These are phyloP conservation scores for Batkoa obscura DNA, from an alignment of 371 early-diverging fungal species.

Conservation along the genomic window DNA sequence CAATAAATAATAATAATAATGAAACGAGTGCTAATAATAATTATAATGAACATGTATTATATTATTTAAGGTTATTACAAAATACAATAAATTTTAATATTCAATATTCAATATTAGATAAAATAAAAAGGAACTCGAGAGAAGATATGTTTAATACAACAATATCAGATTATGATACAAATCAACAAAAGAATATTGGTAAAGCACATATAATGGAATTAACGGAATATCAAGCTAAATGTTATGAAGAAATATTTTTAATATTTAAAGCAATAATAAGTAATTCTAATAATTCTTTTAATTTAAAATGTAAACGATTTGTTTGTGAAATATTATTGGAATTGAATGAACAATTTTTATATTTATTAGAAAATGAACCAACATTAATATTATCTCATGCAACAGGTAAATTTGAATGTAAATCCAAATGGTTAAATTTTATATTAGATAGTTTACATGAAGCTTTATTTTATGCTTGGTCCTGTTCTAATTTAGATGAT, in stretches of 20 bases:
- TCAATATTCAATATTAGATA: neutral
- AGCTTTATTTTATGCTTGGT: constrained; percentile 3
- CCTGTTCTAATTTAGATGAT: neutral
- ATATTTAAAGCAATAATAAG: neutral
- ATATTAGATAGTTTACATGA: neutral
- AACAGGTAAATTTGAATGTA: neutral
- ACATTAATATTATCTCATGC: neutral
- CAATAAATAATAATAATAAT: too few relatives aligned
- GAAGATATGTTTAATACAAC: too few relatives aligned
- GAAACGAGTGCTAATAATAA: neutral
- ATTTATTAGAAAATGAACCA: neutral
- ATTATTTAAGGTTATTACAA: neutral
- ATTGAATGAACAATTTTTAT: neutral
- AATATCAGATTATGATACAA: too few relatives aligned
- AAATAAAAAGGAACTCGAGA: neutral
- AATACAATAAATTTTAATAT: neutral
- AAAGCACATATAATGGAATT: too few relatives aligned
- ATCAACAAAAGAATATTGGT: too few relatives aligned
- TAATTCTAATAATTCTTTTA: neutral
- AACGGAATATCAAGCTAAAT: neutral
- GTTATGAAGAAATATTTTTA: neutral
- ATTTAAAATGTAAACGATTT: neutral
- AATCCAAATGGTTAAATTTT: neutral
- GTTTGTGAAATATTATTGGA: neutral
- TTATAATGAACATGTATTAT: neutral